Percentiles rank a stretch among this genome's conserved stretches.
phyloP scores from a whole-genome alignment of 192 early-diverging fungal species.

The Polychytrium aggregatum region DNA sequence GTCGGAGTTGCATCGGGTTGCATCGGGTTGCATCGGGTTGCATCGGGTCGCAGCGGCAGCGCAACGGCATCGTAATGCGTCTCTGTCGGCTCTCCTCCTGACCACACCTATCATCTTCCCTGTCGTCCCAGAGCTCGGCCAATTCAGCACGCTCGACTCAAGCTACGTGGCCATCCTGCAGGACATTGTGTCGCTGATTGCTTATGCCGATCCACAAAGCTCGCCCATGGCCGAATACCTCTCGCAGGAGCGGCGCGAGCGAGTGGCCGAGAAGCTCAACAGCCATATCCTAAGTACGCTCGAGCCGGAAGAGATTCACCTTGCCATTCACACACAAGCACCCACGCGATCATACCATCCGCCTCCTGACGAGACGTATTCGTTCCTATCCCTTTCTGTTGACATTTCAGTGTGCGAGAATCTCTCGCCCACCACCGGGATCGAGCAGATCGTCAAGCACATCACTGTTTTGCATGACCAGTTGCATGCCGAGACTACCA shows the following conservation, averaged over 20 bases:
- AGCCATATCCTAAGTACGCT: conserved; percentile 49
- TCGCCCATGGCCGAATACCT: conserved; percentile 42
- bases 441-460: conserved; percentile 47
- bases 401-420: conserved; percentile 23
- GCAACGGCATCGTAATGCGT: too few relatives aligned
- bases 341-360: neutral
- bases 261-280: conserved; percentile 47
- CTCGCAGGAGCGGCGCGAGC: conserved; percentile 41
- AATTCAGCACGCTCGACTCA: conserved; percentile 21
- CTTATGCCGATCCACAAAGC: conserved; percentile 44
- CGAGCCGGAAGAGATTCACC: neutral
- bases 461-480: conserved; percentile 42
- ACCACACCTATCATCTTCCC: neutral
- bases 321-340: neutral
- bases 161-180: conserved; percentile 30
- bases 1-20: too few relatives aligned
- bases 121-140: conserved; percentile 18
- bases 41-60: too few relatives aligned
- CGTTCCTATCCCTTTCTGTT: conserved; percentile 1
- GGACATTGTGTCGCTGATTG: conserved; percentile 44
- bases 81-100: neutral
- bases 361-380: neutral
- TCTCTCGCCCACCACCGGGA: conserved; percentile 27
- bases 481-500: conserved; percentile 25
- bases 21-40: too few relatives aligned